These are phyloP conservation scores for Diplodia corticola DNA, from an alignment of 2,329 filamentous ascomycete genomes.

Conservation along the genomic window DNA sequence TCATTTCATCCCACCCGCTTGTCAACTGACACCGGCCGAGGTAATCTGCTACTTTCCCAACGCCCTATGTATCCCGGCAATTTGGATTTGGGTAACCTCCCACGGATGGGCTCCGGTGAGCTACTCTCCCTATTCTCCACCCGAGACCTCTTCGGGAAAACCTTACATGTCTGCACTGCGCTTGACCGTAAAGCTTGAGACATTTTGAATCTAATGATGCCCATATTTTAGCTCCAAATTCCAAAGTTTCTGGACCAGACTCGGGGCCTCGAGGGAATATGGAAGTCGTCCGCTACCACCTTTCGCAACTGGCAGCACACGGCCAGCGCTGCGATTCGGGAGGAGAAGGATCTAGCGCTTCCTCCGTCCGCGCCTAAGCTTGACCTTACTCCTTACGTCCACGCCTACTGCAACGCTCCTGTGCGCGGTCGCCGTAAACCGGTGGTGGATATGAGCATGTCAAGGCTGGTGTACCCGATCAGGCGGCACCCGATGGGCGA, in stretches of 20 bases:
- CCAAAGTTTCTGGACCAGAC: background rate
- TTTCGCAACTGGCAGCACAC: background rate
- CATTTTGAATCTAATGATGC: background rate
- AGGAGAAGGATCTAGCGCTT: background rate
- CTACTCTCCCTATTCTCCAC: too few species aligned
- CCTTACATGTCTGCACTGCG: too few species aligned
- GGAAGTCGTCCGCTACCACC: background rate
- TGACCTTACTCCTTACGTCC: background rate
- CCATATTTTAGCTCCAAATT: background rate
- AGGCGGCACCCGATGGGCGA: background rate
- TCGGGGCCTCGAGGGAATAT: background rate
- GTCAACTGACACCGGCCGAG: background rate
- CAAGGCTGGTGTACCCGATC: background rate
- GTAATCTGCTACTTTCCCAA: background rate
- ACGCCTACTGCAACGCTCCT: background rate
- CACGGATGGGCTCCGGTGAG: constrained; percentile 7
- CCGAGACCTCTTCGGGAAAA: too few species aligned
- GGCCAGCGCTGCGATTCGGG: background rate
- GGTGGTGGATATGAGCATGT: background rate
- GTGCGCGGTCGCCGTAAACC: background rate
- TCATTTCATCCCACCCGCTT: background rate
- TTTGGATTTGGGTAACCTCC: background rate
- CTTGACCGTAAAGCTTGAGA: background rate
- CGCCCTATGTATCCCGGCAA: background rate
- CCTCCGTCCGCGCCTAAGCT: background rate